Evolutionary conservation across 2,329 filamentous ascomycete genomes (phyloP).

Genomic region (Penicillium sp.): DNA sequence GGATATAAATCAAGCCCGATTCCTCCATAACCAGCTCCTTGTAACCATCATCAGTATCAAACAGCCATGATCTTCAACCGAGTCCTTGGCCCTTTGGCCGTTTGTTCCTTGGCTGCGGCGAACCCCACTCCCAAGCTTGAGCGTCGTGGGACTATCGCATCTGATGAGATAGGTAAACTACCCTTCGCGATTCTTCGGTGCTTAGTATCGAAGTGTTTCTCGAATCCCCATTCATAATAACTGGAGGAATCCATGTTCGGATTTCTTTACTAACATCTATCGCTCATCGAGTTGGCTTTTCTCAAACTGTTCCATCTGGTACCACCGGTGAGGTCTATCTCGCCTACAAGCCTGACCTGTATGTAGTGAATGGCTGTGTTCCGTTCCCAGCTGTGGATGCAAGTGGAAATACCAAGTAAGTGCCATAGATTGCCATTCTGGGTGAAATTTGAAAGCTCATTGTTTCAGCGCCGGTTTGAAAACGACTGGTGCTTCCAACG

Average conservation of each 20-base stretch:
- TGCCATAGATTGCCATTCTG: background rate
- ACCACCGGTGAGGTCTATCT: conserved; percentile 57
- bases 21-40: too few species aligned
- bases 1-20: conserved; percentile 4
- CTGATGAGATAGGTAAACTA: conserved; percentile 49
- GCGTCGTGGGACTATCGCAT: conserved; percentile 51
- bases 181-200: background rate
- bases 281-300: conserved; percentile 53
- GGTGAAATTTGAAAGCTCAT: background rate
- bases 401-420: conserved; percentile 62
- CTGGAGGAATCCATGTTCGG: background rate
- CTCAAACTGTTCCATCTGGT: conserved; percentile 58
- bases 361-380: conserved; percentile 66
- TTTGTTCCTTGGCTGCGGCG: conserved; percentile 13
- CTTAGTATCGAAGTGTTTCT: background rate
- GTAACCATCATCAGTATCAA: background rate
- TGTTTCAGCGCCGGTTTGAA: conserved; percentile 51
- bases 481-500: conserved; percentile 46
- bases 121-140: conserved; percentile 3
- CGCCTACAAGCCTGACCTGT: conserved; percentile 62
- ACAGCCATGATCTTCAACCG: conserved; percentile 18
- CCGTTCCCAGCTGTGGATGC: conserved; percentile 67
- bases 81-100: conserved; percentile 10
- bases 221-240: background rate
- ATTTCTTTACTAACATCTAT: background rate